Base-by-base conservation (phyloP, 2,329 filamentous ascomycete species). In the Aspergillus arachidicola region DNA sequence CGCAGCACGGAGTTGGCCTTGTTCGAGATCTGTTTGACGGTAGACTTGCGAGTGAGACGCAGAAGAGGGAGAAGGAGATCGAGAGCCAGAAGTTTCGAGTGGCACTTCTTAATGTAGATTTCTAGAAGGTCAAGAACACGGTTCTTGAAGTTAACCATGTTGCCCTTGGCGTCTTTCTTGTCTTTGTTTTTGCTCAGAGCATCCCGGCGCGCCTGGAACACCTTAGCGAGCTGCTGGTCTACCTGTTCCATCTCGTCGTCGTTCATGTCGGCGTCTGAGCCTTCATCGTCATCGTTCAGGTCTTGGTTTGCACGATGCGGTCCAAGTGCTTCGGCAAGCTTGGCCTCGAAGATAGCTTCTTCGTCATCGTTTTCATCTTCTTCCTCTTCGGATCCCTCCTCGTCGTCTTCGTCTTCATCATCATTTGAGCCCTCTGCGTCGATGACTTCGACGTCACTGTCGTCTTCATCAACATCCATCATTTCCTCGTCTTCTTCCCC, bases 171-270 rank as follows among this genome's bases (percentile, higher is more conserved):
- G 64, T 94, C 91, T 74, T 92, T 92, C 71, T 91, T 91, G 73
- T 95, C 89, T 78, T 94, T 91, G 80, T 94, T 95, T 73, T 91
- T 90, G 75, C 85, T 89, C 1, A 82, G 81, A 19, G 82, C 82
- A 76, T 92, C 89, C 68, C 86, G 87, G 56, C 89, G 88, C 68
- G 94, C 89, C 68, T 89, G 88, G 84, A 98, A 96, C 65, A 97
- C 92, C 66, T 92, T 91, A 57, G 89, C 87, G 4, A 99, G 87
- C 73, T 94, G 90, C 12, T 86, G 86, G 72, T 98, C 94, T 19
- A 98, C 83, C 4, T 89, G 89, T 80, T 97, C 89, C 95, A 98
- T 98, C 75, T 97, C 91, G 21, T 94, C 93, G 79, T 98, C 94
- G 65, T 93, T 91, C 93, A 99, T 97, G 78, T 97, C 92, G 3